Evolutionary conservation across 202 grass and related monocot genomes (phyloP).

Genomic region (Bolboschoenoplectus hybrid): DNA sequence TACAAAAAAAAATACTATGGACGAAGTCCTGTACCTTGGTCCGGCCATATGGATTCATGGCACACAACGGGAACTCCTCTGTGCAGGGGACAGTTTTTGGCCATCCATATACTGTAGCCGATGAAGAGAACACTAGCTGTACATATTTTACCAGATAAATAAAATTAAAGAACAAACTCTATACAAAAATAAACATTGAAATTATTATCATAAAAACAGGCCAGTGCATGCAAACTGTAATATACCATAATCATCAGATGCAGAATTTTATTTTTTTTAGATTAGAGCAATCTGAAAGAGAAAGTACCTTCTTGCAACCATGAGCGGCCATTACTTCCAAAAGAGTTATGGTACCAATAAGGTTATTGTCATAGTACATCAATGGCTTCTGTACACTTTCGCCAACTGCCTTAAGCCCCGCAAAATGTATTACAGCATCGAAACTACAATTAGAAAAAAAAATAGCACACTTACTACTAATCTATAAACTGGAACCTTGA

Average conservation of each 20-base stretch:
- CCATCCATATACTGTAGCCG: conserved; percentile 97
- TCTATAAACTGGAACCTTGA: background rate
- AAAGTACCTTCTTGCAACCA: conserved; percentile 83
- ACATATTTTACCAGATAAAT: background rate
- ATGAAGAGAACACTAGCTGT: conserved; percentile 96
- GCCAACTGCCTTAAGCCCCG: conserved; percentile 93
- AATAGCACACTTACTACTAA: conserved; percentile 18
- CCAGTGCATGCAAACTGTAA: background rate
- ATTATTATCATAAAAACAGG: background rate
- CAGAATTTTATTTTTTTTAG: background rate
- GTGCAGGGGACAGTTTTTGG: conserved; percentile 95
- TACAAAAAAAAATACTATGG: conserved; percentile 12
- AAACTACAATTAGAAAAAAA: conserved; percentile 56
- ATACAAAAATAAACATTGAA: background rate
- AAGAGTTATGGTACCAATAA: conserved; percentile 73
- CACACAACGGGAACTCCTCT: conserved; percentile 82
- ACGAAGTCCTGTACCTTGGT: conserved; percentile 65
- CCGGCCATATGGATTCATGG: conserved; percentile 86
- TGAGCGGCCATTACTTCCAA: conserved; percentile 89
- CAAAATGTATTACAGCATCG: conserved; percentile 96
- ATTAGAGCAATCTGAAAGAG: background rate
- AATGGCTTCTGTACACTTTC: conserved; percentile 94
- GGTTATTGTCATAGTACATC: conserved; percentile 95
- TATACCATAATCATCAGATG: background rate
- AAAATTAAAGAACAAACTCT: background rate